A percentile compares a stretch with the other conserved stretches of the same genome.
phyloP scores from a whole-genome alignment of 495 filamentous ascomycete genomes.

The Annulohypoxylon bovei region DNA sequence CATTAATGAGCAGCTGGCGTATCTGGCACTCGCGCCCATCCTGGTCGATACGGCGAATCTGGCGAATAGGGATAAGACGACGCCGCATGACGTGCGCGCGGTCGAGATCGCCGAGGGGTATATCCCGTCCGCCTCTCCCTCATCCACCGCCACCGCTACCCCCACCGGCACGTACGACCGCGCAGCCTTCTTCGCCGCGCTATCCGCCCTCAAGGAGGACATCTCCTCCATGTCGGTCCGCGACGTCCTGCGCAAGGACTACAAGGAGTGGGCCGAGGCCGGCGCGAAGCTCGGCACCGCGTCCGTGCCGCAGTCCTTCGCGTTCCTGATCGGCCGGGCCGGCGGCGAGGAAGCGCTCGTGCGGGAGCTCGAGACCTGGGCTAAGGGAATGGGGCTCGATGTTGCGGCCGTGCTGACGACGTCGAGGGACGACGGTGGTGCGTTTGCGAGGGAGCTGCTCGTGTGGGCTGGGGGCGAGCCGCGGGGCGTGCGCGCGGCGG shows the following conservation, averaged over 20 bases:
- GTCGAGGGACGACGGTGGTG: conserved; percentile 58
- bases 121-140: conserved; percentile 10
- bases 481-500: conserved; percentile 55
- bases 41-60: conserved; percentile 88
- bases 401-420: conserved; percentile 83
- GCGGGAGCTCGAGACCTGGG: conserved; percentile 60
- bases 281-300: conserved; percentile 75
- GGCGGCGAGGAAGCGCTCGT: conserved; percentile 49
- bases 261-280: conserved; percentile 84
- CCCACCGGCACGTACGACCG: conserved; percentile 59
- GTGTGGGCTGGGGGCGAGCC: conserved; percentile 66
- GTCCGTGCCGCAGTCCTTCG: conserved; percentile 73
- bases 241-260: conserved; percentile 89
- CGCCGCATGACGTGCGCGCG: conserved; percentile 71
- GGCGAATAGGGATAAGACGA: conserved; percentile 73
- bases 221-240: conserved; percentile 71
- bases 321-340: conserved; percentile 69
- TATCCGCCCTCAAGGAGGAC: conserved; percentile 75
- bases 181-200: conserved; percentile 66
- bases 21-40: conserved; percentile 80
- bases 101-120: conserved; percentile 69
- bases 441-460: conserved; percentile 78
- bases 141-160: neutral
- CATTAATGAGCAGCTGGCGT: conserved; percentile 68
- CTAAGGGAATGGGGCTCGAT: conserved; percentile 65